Base-by-base conservation (phyloP, 305 asterid species). In the Fraxinus xanthoxyloides region DNA sequence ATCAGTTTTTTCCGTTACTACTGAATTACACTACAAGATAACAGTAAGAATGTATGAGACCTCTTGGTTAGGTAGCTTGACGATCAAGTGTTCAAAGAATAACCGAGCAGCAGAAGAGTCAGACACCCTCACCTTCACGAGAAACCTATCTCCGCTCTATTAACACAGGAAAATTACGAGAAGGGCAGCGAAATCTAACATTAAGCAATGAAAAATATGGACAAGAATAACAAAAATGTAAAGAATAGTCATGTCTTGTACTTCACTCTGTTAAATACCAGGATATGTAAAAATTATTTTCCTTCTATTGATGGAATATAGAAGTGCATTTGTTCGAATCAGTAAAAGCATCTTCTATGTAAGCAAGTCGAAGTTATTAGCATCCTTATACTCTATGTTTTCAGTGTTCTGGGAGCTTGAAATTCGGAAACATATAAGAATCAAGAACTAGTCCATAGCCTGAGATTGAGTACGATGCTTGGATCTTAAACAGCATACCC, bases 131-230 rank as follows among this genome's bases (percentile, higher is more conserved):
- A 92, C 93, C 87, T 84, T 89, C 86, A 92, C 85, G 12, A 90
- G 72, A 65, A 92, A 92, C 78, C 82, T 84, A 76, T 92, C 96
- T 75, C 94, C 96, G 82, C 96, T 90, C 96, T 90, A 61, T 63
- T 6, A 6, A 72, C 26, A 69, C 21, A 30, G 10, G 24, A 72
- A 72, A 72, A 72, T 72, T 32, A 31, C 15, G 36, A 30, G 61
- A 21, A n/a, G 8, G n/a, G 23, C 36, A 17, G 79, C 34, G 59
- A 78, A 59, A 78, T 67, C 24, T 48, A 4, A 75, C 46, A 26
- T 2, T 19, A 40, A 7, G 31, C 43, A 81, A 77, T 1, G 46
- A 26, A 81, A 40, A 67, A 34, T 23, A 17, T 10, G 24, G 28
- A 30, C 77, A 51, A 21, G 78, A 5, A 31, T 32, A 21, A 70